Evolutionary conservation across 805 yeast genomes (phyloP).

Genomic region (Zygoascus biomembranicola): DNA sequence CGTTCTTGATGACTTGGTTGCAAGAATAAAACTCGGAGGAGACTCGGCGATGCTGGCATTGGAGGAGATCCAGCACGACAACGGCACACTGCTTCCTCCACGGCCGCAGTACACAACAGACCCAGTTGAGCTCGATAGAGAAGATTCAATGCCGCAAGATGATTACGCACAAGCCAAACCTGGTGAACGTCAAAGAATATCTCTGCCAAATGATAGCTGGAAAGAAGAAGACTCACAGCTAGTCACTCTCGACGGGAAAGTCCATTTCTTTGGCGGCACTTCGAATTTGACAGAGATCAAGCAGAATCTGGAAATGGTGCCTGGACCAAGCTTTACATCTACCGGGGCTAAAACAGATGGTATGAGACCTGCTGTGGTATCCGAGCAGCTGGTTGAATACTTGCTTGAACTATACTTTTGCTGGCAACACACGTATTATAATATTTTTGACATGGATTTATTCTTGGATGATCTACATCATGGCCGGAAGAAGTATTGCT

Average conservation of each 20-base stretch:
- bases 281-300: conserved; percentile 11
- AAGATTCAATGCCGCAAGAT: no score
- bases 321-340: neutral
- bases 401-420: conserved; percentile 15
- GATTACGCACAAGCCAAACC: neutral
- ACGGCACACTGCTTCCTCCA: neutral
- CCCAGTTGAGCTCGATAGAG: no score
- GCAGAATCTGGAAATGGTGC: neutral
- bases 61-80: conserved; percentile 6
- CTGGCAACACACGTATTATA: conserved; percentile 17
- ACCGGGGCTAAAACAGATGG: neutral
- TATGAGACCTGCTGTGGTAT: neutral
- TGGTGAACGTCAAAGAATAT: conserved; percentile 3
- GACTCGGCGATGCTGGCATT: conserved; percentile 9
- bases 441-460: conserved; percentile 12
- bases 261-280: conserved; percentile 16
- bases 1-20: conserved; percentile 6
- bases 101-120: neutral
- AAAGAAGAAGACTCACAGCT: conserved; percentile 5
- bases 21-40: conserved; percentile 11
- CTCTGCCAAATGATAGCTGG: neutral
- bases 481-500: conserved; percentile 12
- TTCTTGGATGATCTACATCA: conserved; percentile 13
- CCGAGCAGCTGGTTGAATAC: conserved; percentile 7
- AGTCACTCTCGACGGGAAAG: conserved; percentile 14